Conservation (phyloP, 257 asterid genomes). For the Handroanthus guayacan region DNA sequence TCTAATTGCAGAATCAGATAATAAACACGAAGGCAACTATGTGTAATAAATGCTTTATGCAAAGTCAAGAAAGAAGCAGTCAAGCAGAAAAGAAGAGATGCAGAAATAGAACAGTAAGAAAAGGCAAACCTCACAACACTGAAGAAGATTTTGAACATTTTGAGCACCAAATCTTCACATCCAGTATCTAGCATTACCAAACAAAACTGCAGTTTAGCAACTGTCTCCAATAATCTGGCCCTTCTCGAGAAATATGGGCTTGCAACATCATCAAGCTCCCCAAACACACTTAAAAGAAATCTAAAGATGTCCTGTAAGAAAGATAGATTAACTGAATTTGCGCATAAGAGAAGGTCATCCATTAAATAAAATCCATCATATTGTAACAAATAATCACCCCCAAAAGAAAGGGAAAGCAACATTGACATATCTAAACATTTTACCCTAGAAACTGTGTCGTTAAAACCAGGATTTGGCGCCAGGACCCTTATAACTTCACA, state of each 20-base stretch:
- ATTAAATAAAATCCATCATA: constrained; percentile 18
- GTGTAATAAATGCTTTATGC: neutral
- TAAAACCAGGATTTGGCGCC: constrained; percentile 76
- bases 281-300: constrained; percentile 68
- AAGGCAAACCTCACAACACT: constrained; percentile 66
- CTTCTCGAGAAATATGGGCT: constrained; percentile 66
- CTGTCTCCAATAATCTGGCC: constrained; percentile 67
- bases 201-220: constrained; percentile 66
- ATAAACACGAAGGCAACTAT: neutral
- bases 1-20: neutral
- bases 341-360: constrained; percentile 16
- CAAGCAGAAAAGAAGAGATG: constrained; percentile 16
- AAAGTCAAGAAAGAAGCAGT: constrained; percentile 13
- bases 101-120: constrained; percentile 10
- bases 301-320: constrained; percentile 68
- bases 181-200: constrained; percentile 81
- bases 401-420: neutral
- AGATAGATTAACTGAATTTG: constrained; percentile 27
- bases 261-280: constrained; percentile 62
- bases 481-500: constrained; percentile 69
- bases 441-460: constrained; percentile 68
- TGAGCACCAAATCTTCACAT: constrained; percentile 73
- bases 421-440: constrained; percentile 13
- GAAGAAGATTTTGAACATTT: constrained; percentile 77
- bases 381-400: constrained; percentile 9